phyloP scores from a whole-genome alignment of 2,329 filamentous ascomycete species.

The Ophiostoma fasciatum region DNA sequence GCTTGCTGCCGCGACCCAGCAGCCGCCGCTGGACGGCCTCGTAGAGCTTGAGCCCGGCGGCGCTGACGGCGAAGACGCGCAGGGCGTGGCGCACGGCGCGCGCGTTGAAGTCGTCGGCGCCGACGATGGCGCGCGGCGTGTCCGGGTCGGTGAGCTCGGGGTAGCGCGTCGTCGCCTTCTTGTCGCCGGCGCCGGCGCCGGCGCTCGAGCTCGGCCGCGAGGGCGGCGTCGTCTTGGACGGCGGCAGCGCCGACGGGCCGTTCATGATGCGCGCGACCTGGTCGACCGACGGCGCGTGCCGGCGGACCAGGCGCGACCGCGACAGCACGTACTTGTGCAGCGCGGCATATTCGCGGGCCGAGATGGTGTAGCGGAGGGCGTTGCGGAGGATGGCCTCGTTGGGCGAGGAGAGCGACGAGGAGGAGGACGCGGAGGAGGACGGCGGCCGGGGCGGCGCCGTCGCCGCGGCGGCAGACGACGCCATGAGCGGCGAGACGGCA shows the following conservation, averaged over 20 bases:
- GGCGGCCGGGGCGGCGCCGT: slow-evolving; percentile 7
- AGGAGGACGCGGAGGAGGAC: background rate
- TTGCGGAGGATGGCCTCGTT: slow-evolving; percentile 66
- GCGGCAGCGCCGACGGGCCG: slow-evolving; percentile 17
- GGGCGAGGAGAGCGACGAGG: slow-evolving; percentile 12
- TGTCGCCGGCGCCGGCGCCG: slow-evolving; percentile 2
- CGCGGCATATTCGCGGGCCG: slow-evolving; percentile 68
- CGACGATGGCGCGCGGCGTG: slow-evolving; percentile 11
- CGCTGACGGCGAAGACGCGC: slow-evolving; percentile 53
- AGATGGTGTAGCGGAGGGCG: slow-evolving; percentile 74
- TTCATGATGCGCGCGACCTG: slow-evolving; percentile 40
- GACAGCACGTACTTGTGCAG: slow-evolving; percentile 75
- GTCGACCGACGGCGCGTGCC: slow-evolving; percentile 39
- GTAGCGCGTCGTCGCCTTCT: slow-evolving; percentile 18
- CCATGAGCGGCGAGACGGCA: slow-evolving; percentile 1
- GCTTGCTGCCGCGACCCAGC: slow-evolving; percentile 27
- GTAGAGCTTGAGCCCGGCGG: slow-evolving; percentile 48
- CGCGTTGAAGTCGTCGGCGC: slow-evolving; percentile 52
- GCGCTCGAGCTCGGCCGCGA: slow-evolving; percentile 10
- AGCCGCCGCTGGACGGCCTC: slow-evolving; percentile 35
- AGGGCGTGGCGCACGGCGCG: slow-evolving; percentile 56
- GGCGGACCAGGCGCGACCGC: slow-evolving; percentile 44
- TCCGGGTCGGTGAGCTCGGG: slow-evolving; percentile 5
- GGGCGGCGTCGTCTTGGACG: background rate
- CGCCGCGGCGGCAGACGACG: slow-evolving; percentile 8